phyloP scores from a whole-genome alignment of 1,284 basidiomycete genomes.

The Tylopilus orsonianus region DNA sequence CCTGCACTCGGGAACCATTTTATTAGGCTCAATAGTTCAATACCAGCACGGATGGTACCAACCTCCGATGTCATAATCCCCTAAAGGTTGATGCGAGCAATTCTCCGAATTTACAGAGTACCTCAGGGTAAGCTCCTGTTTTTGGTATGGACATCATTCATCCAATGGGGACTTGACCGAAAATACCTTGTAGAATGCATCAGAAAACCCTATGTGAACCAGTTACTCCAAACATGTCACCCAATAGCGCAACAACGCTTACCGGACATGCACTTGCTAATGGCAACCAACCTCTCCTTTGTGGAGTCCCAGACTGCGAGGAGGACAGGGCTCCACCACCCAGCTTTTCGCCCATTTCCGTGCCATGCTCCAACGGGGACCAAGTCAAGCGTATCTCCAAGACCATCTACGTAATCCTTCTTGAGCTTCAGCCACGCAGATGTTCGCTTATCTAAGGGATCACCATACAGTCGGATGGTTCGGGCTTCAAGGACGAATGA shows the following conservation, averaged over 20 bases:
- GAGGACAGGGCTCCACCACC: constrained; percentile 93
- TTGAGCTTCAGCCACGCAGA: constrained; percentile 85
- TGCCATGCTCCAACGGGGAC: constrained; percentile 88
- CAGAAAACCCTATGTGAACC: constrained; percentile 73
- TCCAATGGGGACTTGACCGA: neutral
- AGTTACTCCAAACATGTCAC: constrained; percentile 2
- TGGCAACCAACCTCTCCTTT: constrained; percentile 69
- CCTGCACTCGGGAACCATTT: constrained; percentile 40
- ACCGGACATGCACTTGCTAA: constrained; percentile 89
- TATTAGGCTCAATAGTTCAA: constrained; percentile 1
- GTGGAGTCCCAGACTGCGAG: constrained; percentile 79
- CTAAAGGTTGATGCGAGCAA: constrained; percentile 60
- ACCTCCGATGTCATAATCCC: constrained; percentile 75
- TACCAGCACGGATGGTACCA: constrained; percentile 14
- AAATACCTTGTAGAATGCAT: constrained; percentile 81
- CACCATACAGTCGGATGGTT: neutral
- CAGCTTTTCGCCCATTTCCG: constrained; percentile 88
- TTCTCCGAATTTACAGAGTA: constrained; percentile 67
- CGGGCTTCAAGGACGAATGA: neutral
- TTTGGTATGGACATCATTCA: constrained; percentile 1
- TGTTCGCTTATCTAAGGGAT: constrained; percentile 63
- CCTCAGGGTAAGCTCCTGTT: constrained; percentile 54
- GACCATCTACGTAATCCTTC: constrained; percentile 69
- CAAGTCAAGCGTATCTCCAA: constrained; percentile 64
- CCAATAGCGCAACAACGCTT: constrained; percentile 22